Evolutionary conservation across 2,329 filamentous ascomycete species (phyloP), one percentile per base, ranked within the genome.

Genomic region (Elsinoe necatrix): DNA sequence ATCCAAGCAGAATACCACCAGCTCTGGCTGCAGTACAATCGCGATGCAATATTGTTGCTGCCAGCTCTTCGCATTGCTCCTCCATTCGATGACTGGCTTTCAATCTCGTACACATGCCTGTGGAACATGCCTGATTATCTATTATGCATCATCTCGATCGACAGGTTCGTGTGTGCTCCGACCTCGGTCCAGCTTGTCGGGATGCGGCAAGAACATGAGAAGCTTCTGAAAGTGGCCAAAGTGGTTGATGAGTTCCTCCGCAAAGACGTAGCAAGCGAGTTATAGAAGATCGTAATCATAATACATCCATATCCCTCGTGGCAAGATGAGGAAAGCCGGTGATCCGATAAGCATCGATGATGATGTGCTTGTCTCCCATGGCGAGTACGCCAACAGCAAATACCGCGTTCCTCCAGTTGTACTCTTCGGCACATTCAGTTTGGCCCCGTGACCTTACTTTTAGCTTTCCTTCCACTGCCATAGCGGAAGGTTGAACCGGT

Each of bases 121-220:
- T 62, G 60, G 60, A 63, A 61, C 27, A 47, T 57, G 35, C 59
- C 62, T 14, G 62, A 63, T 41, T 63, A 57, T 48, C 60, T 60
- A 4, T 59, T 60, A 16, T 55, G 57, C 23, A 47, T 61, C 29
- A 55, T 63, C 43, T 58, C 59, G 8, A 61, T 41, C 6, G 57
- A 63, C 45, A 18, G 64, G 14, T 69, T 67, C 57, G 62, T 61
- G 34, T 62, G 61, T 43, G 63, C 63, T 23, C 65, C 67, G 20
- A 43, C 68, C 39, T 61, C 59, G 47, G 55, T 68, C 23, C 67
- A 69, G 56, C 21, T 69, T n/a, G 64, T 70, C 7, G 68, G 68
- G 39, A 67, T 67, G 57, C 61, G 61, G 43, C 63, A 69, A 21
- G 59, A 58, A 34, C 67, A 71, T 56, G 65, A 69, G 43, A 60